Evolutionary conservation across 1,284 basidiomycete species (phyloP), one percentile per base, ranked within the genome.

Genomic region (Heterobasidion irregulare): DNA sequence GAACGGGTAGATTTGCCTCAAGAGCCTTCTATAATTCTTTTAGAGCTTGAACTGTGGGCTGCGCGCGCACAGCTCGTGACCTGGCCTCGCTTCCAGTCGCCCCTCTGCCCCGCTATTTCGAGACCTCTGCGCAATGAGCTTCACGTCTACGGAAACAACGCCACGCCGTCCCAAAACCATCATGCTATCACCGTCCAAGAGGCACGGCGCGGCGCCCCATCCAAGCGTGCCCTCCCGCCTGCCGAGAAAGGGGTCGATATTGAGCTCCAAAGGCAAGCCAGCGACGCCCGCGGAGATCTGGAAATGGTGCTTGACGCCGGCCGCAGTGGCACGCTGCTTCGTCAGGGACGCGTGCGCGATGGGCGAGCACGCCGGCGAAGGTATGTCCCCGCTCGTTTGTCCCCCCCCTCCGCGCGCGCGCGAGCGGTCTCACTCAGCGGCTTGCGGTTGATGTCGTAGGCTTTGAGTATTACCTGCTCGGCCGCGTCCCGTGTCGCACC

Each of bases 391-490:
- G 12, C 56, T 47, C 19, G 47, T 47, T 45, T 44, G 43, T 19
- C 8, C 36, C 53, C n/a, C 38, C 52, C 6, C 6, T n/a, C n/a
- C n/a, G n/a, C n/a, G 44, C 19, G 4, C 26, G 26, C 26, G 26
- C 26, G 26, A 26, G 26, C 44, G n/a, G 32, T 35, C 52, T 47
- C 16, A n/a, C 41, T 34, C 19, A 16, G 45, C 15, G 44, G 51
- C 45, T 18, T 52, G 15, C 36, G 19, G 7, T 18, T 41, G 49
- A 33, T 12, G 12, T 19, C 36, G 56, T 32, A 67, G 64, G 62
- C 12, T 58, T 63, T 51, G 82, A 84, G 56, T 86, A 83, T 61
- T 89, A 77, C 65, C 84, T 84, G 84, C 69, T 90, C 9, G 84
- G 84, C 9, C 69, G 80, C n/a, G 74, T 84, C 1, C 88, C 87